phyloP scores from a whole-genome alignment of 2,329 filamentous ascomycete species.

The Pseudogymnoascus sp. region DNA sequence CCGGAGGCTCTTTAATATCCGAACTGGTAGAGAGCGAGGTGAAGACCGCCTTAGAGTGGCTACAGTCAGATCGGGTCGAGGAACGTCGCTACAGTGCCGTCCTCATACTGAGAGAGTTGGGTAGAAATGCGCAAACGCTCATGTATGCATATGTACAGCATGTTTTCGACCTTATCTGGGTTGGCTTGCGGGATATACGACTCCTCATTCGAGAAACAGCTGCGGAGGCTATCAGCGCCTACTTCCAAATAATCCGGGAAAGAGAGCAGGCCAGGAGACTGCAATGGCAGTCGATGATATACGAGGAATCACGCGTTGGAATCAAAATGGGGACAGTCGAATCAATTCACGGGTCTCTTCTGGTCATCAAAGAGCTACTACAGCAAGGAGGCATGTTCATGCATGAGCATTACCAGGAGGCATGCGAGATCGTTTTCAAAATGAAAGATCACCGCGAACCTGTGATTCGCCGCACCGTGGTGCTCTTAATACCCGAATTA shows the following conservation, averaged over 20 bases:
- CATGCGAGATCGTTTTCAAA: conserved; percentile 85
- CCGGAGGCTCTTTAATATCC: conserved; percentile 87
- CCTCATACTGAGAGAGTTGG: conserved; percentile 81
- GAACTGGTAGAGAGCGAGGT: conserved; percentile 96
- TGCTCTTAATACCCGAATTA: conserved; percentile 84
- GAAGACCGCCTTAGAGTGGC: conserved; percentile 91
- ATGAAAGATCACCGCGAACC: conserved; percentile 89
- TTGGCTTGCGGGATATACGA: conserved; percentile 81
- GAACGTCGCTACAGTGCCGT: conserved; percentile 90
- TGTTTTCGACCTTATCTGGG: conserved; percentile 94
- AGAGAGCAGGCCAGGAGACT: conserved; percentile 83
- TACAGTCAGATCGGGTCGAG: conserved; percentile 91
- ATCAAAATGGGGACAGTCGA: conserved; percentile 78
- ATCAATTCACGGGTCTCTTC: conserved; percentile 84
- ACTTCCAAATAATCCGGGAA: conserved; percentile 91
- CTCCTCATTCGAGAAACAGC: conserved; percentile 88
- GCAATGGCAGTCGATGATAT: conserved; percentile 85
- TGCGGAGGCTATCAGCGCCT: conserved; percentile 87
- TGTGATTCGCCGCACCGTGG: conserved; percentile 82
- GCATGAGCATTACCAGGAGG: conserved; percentile 87
- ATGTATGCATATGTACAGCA: conserved; percentile 95
- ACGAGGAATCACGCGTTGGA: conserved; percentile 74
- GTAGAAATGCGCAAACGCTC: conserved; percentile 85
- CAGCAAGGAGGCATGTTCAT: conserved; percentile 98
- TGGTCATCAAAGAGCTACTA: conserved; percentile 87